Percentiles rank a stretch among this genome's conserved stretches.
phyloP scores from a whole-genome alignment of 768 basidiomycete species.

The Gelatoporia subvermispora region DNA sequence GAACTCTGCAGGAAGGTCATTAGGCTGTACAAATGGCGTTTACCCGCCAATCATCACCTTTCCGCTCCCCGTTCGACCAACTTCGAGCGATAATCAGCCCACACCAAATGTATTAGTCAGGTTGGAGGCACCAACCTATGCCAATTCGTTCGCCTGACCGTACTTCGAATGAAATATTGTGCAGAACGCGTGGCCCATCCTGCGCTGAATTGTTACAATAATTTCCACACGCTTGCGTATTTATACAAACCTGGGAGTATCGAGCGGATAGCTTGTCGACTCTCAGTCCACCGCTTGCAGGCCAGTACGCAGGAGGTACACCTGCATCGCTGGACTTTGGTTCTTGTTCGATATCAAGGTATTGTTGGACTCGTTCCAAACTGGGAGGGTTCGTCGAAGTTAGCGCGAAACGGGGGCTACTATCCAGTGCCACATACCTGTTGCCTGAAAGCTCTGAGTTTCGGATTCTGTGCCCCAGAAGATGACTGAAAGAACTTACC shows the following conservation, averaged over 20 bases:
- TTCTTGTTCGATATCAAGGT: slow-evolving; percentile 51
- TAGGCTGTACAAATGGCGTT: slow-evolving; percentile 4
- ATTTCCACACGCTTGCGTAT: not conserved
- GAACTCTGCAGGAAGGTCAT: slow-evolving; percentile 35
- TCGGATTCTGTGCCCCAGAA: not conserved
- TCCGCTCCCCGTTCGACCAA: slow-evolving; percentile 58
- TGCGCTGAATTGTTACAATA: slow-evolving; percentile 4
- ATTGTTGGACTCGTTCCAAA: slow-evolving; percentile 47
- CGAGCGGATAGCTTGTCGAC: slow-evolving; percentile 47
- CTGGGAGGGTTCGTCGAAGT: slow-evolving; percentile 17
- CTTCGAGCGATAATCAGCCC: not conserved
- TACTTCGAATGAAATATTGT: slow-evolving; percentile 47
- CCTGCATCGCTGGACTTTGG: slow-evolving; percentile 31
- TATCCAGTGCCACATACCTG: slow-evolving; percentile 18
- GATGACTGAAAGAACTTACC: slow-evolving; percentile 23
- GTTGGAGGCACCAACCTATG: slow-evolving; percentile 26
- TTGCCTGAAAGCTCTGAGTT: slow-evolving; percentile 20
- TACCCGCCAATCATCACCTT: slow-evolving; percentile 28
- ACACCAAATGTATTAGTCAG: not conserved
- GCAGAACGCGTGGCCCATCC: slow-evolving; percentile 52
- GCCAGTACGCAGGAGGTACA: slow-evolving; percentile 58
- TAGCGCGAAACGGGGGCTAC: not conserved
- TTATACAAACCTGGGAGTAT: slow-evolving; percentile 29
- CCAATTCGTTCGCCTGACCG: slow-evolving; percentile 56
- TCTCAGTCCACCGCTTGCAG: slow-evolving; percentile 43